Evolutionary conservation across 768 basidiomycete genomes (phyloP), one percentile per base, ranked within the genome.

Genomic region (Pulveroboletus sp.): DNA sequence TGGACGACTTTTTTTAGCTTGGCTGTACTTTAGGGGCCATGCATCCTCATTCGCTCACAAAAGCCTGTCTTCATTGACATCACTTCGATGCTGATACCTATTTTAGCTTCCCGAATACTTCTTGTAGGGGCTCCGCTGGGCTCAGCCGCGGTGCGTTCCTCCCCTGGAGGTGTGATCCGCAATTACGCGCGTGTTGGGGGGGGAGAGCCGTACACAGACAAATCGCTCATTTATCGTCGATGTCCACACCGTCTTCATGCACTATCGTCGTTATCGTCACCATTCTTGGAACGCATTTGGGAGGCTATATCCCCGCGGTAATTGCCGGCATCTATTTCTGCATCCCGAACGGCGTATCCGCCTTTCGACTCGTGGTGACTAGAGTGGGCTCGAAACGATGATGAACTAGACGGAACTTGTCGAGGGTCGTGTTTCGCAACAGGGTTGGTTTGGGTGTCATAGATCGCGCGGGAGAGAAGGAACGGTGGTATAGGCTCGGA

Each of bases 71-170:
- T 36, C 13, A 32, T 47, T 43, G 13, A 37, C 35, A 40, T 19
- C 22, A 29, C 16, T 20, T 23, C 26, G 29, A 6, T 43, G 17
- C 45, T 50, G 50, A 58, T 35, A 41, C 16, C 14, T 11, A 10
- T 40, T n/a, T 36, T 58, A 89, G 88, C 73, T 87, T 40, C 89
- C 89, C 12, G 89, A 91, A 64, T 91, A 91, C 70, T 91, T 91
- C 71, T 74, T 78, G 60, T 78, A 73, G 45, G 43, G 19, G 34
- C 27, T n/a, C 12, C 5, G 38, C 46, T 17, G 8, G 26, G 35
- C 24, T 38, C 11, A 6, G 34, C 23, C 26, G 22, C 16, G 22
- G 16, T 24, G 16, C 23, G 20, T 19, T 32, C 34, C 23, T 14
- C 39, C 12, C 11, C 20, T 24, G 37, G 47, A 53, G 45, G 45